Base-by-base conservation (phyloP, 805 yeast genomes). In the Tetrapisispora namnaoensis region DNA sequence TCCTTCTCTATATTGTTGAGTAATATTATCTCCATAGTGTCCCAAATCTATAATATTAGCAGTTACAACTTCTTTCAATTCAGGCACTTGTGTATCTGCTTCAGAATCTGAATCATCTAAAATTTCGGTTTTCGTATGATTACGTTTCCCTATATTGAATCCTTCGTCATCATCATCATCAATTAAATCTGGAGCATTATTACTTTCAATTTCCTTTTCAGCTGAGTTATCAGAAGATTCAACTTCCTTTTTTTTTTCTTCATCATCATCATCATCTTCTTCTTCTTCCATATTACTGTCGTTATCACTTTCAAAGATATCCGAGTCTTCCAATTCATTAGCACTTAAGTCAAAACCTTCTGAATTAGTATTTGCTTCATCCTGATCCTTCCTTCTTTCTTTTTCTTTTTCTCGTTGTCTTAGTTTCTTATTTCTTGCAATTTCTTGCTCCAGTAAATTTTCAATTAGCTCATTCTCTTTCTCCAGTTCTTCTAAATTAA, bases 401-500 rank as follows among this genome's bases (percentile, higher is more conserved):
- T 46, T 52, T 24, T 55, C 58, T 61, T 73, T 58, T 51, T 75
- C 78, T 49, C 67, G 63, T 53, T 67, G 69, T 42, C 78, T 69
- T 30, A 77, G 69, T 18, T 69, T 68, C 45, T 70, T 61, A 16
- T 68, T 76, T 53, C 81, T 69, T 49, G 72, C 73, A 52, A 76
- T 71, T 57, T 77, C 81, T 49, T 75, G 69, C 53, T 77, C 77
- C 54, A 79, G 64, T 52, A 65, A 57, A 39, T 58, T 54, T 34
- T 60, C 66, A 1, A 58, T 60, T 13, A 57, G 51, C 36, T 61
- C 63, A 49, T 69, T 70, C 46, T 65, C 68, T 68, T 78, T 65
- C 53, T 70, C 62, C 13, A 66, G 58, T 27, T 58, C 63, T 37
- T 58, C 66, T 58, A 74, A 48, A 40, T 71, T 76, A 45, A 67